Evolutionary conservation across 106 monocot species (phyloP).

Genomic region (Hemerocallis citrina): DNA sequence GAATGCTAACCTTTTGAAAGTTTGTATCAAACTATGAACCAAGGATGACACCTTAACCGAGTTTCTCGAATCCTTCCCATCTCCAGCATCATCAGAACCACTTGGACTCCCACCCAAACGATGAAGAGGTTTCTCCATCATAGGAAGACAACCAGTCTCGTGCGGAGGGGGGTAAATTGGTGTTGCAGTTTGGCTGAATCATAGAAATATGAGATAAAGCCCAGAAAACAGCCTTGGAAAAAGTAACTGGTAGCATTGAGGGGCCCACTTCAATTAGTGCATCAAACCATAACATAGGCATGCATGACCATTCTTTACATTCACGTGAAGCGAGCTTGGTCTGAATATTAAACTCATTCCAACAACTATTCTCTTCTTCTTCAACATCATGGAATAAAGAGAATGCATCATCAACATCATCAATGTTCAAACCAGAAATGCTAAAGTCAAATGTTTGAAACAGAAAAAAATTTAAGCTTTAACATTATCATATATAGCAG

Average conservation of each 20-base stretch:
- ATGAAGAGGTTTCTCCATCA: conserved; percentile 51
- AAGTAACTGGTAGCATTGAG: conserved; percentile 58
- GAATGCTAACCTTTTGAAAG: conserved; percentile 75
- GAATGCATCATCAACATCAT: conserved; percentile 67
- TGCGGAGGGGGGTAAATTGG: conserved; percentile 18
- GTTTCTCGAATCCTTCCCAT: conserved; percentile 75
- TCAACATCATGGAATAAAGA: conserved; percentile 35
- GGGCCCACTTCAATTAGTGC: conserved; percentile 54
- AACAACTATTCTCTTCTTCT: conserved; percentile 51
- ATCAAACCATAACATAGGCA: conserved; percentile 87
- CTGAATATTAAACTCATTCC: conserved; percentile 57
- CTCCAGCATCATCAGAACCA: conserved; percentile 80
- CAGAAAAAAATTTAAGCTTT: conserved; percentile 20
- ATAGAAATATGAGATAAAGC: conserved; percentile 76
- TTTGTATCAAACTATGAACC: conserved; percentile 40
- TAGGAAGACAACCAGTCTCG: conserved; percentile 58
- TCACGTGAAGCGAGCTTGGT: conserved; percentile 43
- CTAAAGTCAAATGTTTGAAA: conserved; percentile 17
- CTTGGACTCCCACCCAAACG: conserved; percentile 80
- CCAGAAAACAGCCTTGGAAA: conserved; percentile 85
- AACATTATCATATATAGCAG: conserved; percentile 67
- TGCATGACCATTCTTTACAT: conserved; percentile 61
- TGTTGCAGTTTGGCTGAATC: conserved; percentile 23
- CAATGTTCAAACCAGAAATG: conserved; percentile 9
- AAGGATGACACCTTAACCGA: conserved; percentile 58